Evolutionary conservation across 768 basidiomycete species (phyloP), one percentile per base, ranked within the genome.

Genomic region (Lactarius vividus): DNA sequence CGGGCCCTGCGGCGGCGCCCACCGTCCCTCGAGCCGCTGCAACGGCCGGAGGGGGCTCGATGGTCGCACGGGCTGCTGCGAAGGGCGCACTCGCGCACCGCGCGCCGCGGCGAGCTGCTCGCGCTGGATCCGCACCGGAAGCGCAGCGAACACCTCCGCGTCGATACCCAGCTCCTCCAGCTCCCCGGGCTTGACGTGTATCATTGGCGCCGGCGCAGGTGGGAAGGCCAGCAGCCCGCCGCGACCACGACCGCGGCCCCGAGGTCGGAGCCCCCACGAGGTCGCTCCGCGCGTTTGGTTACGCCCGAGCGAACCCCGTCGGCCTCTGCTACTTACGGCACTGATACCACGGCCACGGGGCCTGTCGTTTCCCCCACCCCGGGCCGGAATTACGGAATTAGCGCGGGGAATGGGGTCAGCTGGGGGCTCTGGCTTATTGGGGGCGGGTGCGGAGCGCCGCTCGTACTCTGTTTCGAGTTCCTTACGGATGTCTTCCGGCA

Each of bases 81-180:
- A 70, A 2, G 64, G 63, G 1, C 64, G 59, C 1, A 59, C 53
- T 3, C 82, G 82, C 40, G 83, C 71, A 26, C 86, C 77, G 23
- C 89, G 80, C 26, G 83, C 84, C 57, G 79, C 76, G n/a, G 83
- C 79, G 33, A 96, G 76, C 67, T 91, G 88, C 71, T 96, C 93
- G 58, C 85, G 82, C 72, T 93, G 90, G 52, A 93, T 73, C 28
- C 84, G 81, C 1, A 76, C 75, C 0, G 92, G 93, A 3, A 98
- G 74, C 37, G 75, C 78, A 0, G 75, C 77, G 70, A 91, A 95
- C 7, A 92, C 86, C 8, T 81, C 84, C 0, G 85, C 85, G 73
- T 95, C 94, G 71, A 98, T 84, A 13, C 82, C 85, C 28, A 95
- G 79, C 42, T 82, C 79, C 16, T 72, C 75, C 46, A 97, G 79